phyloP scores from a whole-genome alignment of 108 stramenopile species.

The Cyclostephanos tholiformis region DNA sequence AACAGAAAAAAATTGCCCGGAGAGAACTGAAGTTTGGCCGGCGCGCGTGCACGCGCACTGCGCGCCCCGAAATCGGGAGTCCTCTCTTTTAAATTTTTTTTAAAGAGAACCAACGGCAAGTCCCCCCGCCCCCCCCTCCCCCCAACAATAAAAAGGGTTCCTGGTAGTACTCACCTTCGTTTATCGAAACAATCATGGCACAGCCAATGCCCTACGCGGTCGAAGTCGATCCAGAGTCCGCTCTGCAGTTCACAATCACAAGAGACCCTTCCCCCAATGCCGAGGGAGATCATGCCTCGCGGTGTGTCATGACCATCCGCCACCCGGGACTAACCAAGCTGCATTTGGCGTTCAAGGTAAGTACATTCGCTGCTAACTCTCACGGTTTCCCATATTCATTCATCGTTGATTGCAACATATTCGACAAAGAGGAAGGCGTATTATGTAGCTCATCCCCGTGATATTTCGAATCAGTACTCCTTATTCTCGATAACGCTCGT shows the following conservation, averaged over 20 bases:
- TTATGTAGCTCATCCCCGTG: background rate
- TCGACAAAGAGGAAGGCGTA: too few relatives aligned
- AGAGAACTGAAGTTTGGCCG: background rate
- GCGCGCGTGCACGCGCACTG: background rate
- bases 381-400: too few relatives aligned
- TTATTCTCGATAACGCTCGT: slow-evolving; percentile 2
- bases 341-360: slow-evolving; percentile 82
- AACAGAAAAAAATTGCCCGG: background rate
- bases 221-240: slow-evolving; percentile 70
- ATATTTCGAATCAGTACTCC: background rate
- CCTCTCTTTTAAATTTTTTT: too few relatives aligned
- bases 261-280: slow-evolving; percentile 28
- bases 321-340: slow-evolving; percentile 68
- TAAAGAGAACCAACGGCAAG: slow-evolving; percentile 1
- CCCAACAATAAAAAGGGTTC: slow-evolving; percentile 7
- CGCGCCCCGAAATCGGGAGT: background rate
- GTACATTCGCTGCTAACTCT: slow-evolving; percentile 15
- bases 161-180: too few relatives aligned
- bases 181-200: slow-evolving; percentile 3
- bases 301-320: slow-evolving; percentile 69
- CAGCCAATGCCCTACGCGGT: slow-evolving; percentile 46
- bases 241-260: slow-evolving; percentile 74
- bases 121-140: background rate
- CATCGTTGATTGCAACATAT: too few relatives aligned
- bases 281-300: slow-evolving; percentile 54